These are phyloP conservation scores for Schwanniomyces occidentalis DNA, from an alignment of 805 yeast genomes.

Conservation along the genomic window DNA sequence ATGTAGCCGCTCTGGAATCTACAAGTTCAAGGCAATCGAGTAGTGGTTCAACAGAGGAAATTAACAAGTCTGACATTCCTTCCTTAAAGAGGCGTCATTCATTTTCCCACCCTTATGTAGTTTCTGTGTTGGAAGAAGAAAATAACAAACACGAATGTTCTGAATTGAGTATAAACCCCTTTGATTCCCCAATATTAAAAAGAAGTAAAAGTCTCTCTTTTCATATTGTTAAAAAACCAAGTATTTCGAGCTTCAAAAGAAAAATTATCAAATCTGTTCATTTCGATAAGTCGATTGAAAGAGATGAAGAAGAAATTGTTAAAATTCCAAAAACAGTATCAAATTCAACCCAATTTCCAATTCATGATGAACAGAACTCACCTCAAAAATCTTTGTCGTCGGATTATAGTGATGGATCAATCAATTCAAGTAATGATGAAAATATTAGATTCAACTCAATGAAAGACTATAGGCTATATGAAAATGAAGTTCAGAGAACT, in stretches of 20 bases:
- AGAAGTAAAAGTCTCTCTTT: constrained; percentile 17
- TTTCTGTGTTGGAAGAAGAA: constrained; percentile 8
- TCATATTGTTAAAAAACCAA: constrained; percentile 9
- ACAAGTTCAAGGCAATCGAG: not conserved
- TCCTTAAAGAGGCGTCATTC: constrained; percentile 13
- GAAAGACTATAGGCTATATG: constrained; percentile 3
- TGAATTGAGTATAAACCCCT: constrained; percentile 22
- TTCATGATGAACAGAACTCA: constrained; percentile 1
- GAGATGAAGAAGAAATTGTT: not conserved
- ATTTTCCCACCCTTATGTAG: constrained; percentile 8
- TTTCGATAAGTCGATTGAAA: constrained; percentile 7
- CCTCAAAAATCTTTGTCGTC: constrained; percentile 9
- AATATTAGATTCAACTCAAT: constrained; percentile 3
- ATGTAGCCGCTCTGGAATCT: constrained; percentile 1
- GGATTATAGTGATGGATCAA: constrained; percentile 7
- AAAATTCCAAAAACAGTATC: not conserved
- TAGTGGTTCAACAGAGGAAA: constrained; percentile 4
- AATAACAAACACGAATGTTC: constrained; percentile 10
- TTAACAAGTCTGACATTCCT: constrained; percentile 8
- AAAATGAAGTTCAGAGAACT: constrained; percentile 6
- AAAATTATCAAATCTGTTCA: constrained; percentile 10
- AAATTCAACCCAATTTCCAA: too few species aligned
- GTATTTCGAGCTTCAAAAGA: constrained; percentile 10
- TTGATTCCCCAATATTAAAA: constrained; percentile 15
- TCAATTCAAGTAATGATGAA: not conserved